Evolutionary conservation across 192 early-diverging fungal species (phyloP).

Genomic region (Backusella macrospora): DNA sequence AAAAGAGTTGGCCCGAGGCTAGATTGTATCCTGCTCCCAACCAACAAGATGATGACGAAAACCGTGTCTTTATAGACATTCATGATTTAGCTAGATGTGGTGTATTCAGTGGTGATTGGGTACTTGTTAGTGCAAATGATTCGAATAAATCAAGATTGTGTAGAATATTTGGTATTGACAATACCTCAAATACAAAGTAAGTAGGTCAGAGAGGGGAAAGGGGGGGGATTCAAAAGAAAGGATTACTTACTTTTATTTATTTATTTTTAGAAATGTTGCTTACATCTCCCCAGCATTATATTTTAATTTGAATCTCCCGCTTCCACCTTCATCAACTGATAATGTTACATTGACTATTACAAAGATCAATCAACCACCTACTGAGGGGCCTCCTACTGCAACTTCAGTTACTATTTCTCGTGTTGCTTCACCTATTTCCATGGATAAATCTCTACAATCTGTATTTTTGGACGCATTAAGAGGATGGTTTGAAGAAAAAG

Average conservation of each 20-base stretch:
- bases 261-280: conserved; percentile 21
- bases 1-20: conserved; percentile 41
- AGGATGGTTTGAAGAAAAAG: conserved; percentile 64
- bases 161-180: conserved; percentile 44
- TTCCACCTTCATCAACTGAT: conserved; percentile 30
- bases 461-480: conserved; percentile 61
- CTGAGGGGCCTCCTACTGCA: conserved; percentile 50
- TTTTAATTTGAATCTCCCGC: conserved; percentile 58
- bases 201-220: neutral
- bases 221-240: neutral
- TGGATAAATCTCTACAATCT: conserved; percentile 61
- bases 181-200: conserved; percentile 6
- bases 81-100: conserved; percentile 50
- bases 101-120: conserved; percentile 67
- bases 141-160: conserved; percentile 43
- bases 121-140: conserved; percentile 41
- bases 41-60: conserved; percentile 51
- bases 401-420: conserved; percentile 64
- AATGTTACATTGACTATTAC: conserved; percentile 27
- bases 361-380: conserved; percentile 14
- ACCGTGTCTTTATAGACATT: conserved; percentile 55
- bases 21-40: conserved; percentile 53
- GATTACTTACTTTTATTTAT: neutral
- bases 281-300: conserved; percentile 59
- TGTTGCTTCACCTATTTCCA: conserved; percentile 63